Percentiles rank a stretch among this genome's conserved stretches.
Conservation (phyloP, 768 basidiomycete genomes). For the Termitomyces sp. region DNA sequence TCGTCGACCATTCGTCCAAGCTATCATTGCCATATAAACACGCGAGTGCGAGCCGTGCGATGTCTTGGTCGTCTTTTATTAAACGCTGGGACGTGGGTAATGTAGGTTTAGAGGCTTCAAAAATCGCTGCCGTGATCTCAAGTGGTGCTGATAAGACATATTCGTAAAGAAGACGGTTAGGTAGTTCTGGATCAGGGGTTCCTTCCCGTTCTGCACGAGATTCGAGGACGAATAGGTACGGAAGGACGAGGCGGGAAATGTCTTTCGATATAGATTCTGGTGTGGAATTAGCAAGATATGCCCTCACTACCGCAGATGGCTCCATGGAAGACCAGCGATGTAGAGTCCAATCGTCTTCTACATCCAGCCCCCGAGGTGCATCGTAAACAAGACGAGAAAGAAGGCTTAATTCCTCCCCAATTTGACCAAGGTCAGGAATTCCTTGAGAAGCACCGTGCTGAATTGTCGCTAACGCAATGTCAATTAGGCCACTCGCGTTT, state of each 20-base stretch:
- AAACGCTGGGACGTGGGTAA: conserved; percentile 68
- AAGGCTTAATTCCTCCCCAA: conserved; percentile 91
- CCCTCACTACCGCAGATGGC: conserved; percentile 61
- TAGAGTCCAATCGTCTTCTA: conserved; percentile 73
- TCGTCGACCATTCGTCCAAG: conserved; percentile 72
- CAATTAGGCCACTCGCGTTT: conserved; percentile 68
- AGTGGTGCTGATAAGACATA: conserved; percentile 71
- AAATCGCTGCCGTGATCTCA: conserved; percentile 68
- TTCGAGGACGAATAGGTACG: conserved; percentile 92
- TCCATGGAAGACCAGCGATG: conserved; percentile 68
- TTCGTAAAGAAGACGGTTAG: conserved; percentile 64
- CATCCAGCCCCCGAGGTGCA: conserved; percentile 45
- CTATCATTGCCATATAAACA: conserved; percentile 82
- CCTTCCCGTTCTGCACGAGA: conserved; percentile 82
- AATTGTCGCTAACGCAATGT: conserved; percentile 72
- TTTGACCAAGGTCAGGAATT: conserved; percentile 72
- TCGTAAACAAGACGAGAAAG: conserved; percentile 89
- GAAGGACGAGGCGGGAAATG: conserved; percentile 77
- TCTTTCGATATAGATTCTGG: conserved; percentile 63
- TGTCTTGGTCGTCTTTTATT: conserved; percentile 78
- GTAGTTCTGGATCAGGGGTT: conserved; percentile 62
- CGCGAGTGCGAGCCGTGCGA: conserved; percentile 83
- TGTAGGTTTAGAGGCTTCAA: conserved; percentile 92
- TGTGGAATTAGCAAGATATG: conserved; percentile 76
- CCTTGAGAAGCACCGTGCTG: conserved; percentile 87